These are phyloP conservation scores for Metschnikowia matae DNA, from an alignment of 805 yeast genomes.

Conservation along the genomic window DNA sequence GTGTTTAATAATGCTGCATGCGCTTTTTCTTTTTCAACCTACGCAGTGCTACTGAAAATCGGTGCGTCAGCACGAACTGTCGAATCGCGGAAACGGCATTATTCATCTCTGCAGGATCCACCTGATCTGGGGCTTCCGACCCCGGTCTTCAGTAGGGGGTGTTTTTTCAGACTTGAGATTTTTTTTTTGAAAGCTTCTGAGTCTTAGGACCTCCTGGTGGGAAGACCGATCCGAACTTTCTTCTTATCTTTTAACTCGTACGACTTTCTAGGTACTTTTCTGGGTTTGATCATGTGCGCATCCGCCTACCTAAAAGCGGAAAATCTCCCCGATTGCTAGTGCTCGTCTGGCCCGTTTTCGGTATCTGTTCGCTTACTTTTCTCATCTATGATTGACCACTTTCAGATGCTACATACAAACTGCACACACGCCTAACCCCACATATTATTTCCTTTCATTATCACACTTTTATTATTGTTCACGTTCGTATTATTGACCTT, in stretches of 20 bases:
- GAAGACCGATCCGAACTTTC: too few species aligned
- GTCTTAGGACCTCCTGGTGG: too few species aligned
- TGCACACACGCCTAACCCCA: neutral
- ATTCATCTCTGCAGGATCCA: slow-evolving; percentile 14
- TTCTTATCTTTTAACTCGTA: too few species aligned
- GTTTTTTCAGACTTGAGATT: too few species aligned
- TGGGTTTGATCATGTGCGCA: neutral
- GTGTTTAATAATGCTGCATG: neutral
- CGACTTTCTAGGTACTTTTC: too few species aligned
- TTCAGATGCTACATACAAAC: neutral
- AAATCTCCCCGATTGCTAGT: neutral
- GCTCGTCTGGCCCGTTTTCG: slow-evolving; percentile 4
- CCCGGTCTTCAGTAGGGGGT: neutral
- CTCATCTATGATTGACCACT: neutral
- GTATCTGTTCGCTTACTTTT: slow-evolving; percentile 4
- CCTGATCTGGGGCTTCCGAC: slow-evolving; percentile 7
- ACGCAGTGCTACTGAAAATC: slow-evolving; percentile 1
- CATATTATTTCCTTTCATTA: neutral
- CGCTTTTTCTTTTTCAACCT: slow-evolving; percentile 1
- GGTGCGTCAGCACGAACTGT: slow-evolving; percentile 2
- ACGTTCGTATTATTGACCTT: too few species aligned
- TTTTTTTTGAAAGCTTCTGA: too few species aligned
- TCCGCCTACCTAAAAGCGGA: neutral
- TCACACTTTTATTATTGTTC: too few species aligned
- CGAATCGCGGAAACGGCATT: slow-evolving; percentile 13